A percentile compares a stretch with the other conserved stretches of the same genome.
These are phyloP conservation scores for Narthecium ossifragum DNA, from an alignment of 106 monocot genomes.

Conservation along the genomic window DNA sequence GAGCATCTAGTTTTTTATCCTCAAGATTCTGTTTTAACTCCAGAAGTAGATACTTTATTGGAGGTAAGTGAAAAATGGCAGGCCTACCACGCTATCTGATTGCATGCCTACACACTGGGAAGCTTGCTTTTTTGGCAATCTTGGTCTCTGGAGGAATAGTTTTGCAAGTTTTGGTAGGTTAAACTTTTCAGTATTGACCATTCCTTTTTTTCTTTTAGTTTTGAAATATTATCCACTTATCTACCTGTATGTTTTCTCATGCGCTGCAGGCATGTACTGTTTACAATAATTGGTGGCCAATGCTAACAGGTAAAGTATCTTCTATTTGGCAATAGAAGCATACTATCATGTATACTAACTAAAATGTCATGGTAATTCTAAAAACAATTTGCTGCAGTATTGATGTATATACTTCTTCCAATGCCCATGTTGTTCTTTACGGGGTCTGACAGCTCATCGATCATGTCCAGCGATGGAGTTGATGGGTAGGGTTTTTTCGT, in stretches of 20 bases:
- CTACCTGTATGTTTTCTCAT: no score
- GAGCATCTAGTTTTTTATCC: no score
- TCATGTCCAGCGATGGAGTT: constrained; percentile 47
- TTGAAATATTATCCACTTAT: no score
- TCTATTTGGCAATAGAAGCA: background rate
- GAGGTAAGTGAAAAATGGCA: no score
- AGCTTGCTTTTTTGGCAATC: constrained; percentile 75
- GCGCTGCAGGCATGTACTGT: constrained; percentile 67
- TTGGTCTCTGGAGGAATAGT: constrained; percentile 72
- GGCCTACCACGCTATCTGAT: no score
- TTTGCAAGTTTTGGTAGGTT: constrained; percentile 69
- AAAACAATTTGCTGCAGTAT: constrained; percentile 31
- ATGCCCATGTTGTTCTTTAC: constrained; percentile 83
- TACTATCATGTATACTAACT: no score
- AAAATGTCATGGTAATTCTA: background rate
- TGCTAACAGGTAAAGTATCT: constrained; percentile 86
- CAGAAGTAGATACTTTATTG: no score
- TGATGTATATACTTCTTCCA: constrained; percentile 89
- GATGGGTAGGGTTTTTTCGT: no score
- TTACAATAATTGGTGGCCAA: constrained; percentile 99
- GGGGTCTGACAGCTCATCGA: constrained; percentile 39
- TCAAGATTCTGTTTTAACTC: no score
- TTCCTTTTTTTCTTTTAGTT: background rate
- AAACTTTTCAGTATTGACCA: background rate
- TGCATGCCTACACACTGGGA: constrained; percentile 63